Evolutionary conservation across 208 protist genomes (phyloP), one percentile per base, ranked within the genome.

Genomic region (Trypanosoma conorhini): DNA sequence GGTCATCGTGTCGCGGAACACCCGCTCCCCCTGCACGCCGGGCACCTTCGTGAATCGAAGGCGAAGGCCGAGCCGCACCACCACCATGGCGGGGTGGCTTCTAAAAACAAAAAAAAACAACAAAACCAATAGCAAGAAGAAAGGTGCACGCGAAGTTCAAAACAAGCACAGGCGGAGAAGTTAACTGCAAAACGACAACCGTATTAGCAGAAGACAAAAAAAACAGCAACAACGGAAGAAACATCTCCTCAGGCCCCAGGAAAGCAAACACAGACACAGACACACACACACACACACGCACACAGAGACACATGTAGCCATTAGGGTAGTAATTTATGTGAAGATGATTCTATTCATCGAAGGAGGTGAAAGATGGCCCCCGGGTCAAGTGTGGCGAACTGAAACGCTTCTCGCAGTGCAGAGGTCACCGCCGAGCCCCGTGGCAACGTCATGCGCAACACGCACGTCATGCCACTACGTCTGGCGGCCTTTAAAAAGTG

Each of bases 401-500:
- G 82, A 68, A 96, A 85, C 10, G 83, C 82, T 56, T 96, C 91
- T 28, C 91, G 81, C 22, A 96, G 62, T 4, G 73, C 71, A 22
- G 87, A 93, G 3, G 86, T 93, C 10, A 85, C 72, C 24, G 87
- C 79, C 9, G 84, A 76, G 17, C 91, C 86, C 13, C 81, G 79
- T 1, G 88, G 88, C 35, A 96, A 62, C 26, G 79, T 86, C 64
- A 88, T 69, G 30, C 81, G 73, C 67, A 96, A 26, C 0, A 91
- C 80, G 68, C 86, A 93, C 26, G 77, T 82, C 77, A 93, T 91
- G 19, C 88, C 86, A 44, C 70, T 57, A 48, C 85, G 86, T 26
- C 79, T 79, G 5, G 88, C 91, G 5, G 86, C 86, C 67, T 92
- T 92, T 21, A 92, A 74, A 63, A 93, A 93, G 50, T 85, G 74